Evolutionary conservation across 179 eudicot species (phyloP).

Genomic region (Amaranthus tricolor): DNA sequence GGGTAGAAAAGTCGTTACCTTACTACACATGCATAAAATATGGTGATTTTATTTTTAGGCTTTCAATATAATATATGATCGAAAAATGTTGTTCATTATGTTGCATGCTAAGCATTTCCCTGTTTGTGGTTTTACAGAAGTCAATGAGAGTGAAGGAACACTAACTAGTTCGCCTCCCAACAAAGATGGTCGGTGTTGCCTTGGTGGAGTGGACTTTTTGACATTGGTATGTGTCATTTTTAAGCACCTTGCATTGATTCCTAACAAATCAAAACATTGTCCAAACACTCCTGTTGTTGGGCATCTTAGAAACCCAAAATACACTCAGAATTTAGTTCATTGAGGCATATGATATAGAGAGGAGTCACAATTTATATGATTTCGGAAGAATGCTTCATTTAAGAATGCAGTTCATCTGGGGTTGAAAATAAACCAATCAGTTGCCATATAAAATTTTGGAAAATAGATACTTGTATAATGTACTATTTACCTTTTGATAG

Average conservation of each 20-base stretch:
- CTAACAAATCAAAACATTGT: neutral
- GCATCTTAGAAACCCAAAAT: too few species aligned
- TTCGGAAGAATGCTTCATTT: neutral
- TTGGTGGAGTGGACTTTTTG: constrained; percentile 79
- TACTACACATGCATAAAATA: constrained; percentile 41
- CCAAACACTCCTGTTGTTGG: too few species aligned
- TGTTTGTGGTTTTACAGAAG: constrained; percentile 22
- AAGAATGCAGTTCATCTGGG: neutral
- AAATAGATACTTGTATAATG: too few species aligned
- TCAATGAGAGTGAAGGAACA: constrained; percentile 13
- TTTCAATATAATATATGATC: neutral
- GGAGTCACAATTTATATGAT: too few species aligned
- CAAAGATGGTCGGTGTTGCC: constrained; percentile 48
- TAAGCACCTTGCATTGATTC: neutral
- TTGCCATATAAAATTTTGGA: neutral
- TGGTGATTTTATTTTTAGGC: neutral
- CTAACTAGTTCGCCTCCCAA: constrained; percentile 17
- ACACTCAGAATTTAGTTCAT: too few species aligned
- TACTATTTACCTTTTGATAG: neutral
- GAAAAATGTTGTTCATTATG: neutral
- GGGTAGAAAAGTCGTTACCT: constrained; percentile 30
- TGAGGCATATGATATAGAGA: too few species aligned
- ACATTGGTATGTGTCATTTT: constrained; percentile 60
- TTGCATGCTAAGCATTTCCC: neutral
- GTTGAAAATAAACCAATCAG: neutral